Conservation (phyloP, 2,329 filamentous ascomycete species). For the Botrytis deweyae region DNA sequence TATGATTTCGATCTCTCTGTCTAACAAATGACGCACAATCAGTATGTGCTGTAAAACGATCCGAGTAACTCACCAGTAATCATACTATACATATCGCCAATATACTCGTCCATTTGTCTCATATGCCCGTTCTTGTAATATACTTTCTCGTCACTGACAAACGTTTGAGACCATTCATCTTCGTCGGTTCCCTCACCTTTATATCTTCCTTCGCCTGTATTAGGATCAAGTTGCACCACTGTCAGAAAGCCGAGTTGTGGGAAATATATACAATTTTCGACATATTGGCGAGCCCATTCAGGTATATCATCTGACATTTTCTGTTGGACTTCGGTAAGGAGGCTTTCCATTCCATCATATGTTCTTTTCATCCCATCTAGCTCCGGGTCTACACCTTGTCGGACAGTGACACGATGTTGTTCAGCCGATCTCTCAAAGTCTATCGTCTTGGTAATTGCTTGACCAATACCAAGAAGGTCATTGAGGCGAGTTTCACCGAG, state of each 20-base stretch:
- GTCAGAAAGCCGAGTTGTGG: conserved; percentile 91
- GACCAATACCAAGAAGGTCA: conserved; percentile 64
- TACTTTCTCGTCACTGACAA: conserved; percentile 65
- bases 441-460: conserved; percentile 69
- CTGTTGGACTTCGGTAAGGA: conserved; percentile 67
- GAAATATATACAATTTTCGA: conserved; percentile 81
- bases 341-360: conserved; percentile 73
- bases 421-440: conserved; percentile 74
- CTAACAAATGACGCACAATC: conserved; percentile 44
- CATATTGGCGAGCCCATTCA: conserved; percentile 51
- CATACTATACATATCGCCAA: conserved; percentile 80
- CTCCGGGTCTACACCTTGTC: conserved; percentile 66
- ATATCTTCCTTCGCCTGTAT: conserved; percentile 59
- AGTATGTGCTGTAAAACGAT: background rate
- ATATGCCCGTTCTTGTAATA: conserved; percentile 89
- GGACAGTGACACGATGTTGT: conserved; percentile 71
- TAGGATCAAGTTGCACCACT: conserved; percentile 62
- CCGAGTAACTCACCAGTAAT: conserved; percentile 64
- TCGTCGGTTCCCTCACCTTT: conserved; percentile 56
- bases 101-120: conserved; percentile 73
- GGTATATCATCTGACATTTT: conserved; percentile 65
- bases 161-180: conserved; percentile 74
- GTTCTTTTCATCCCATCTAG: conserved; percentile 76
- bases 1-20: conserved; percentile 85
- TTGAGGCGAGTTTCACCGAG: conserved; percentile 57